These are phyloP conservation scores for Fusarium sp. DNA, from an alignment of 2,329 filamentous ascomycete species.

Conservation along the genomic window DNA sequence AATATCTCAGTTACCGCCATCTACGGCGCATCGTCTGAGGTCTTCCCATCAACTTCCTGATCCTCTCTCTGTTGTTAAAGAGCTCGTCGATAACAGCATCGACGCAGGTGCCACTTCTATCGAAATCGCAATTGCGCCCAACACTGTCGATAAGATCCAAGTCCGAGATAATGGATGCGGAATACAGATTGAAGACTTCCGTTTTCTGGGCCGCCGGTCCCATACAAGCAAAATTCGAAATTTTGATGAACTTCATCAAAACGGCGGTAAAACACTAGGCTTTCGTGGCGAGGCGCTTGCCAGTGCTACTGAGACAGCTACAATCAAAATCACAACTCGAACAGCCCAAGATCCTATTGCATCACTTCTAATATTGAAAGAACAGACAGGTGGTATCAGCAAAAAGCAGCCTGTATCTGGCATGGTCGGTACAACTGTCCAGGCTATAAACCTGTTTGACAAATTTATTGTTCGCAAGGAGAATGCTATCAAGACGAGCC, in stretches of 20 bases:
- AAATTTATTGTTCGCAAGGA: constrained; percentile 73
- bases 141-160: constrained; percentile 76
- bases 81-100: constrained; percentile 81
- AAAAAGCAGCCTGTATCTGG: constrained; percentile 58
- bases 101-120: constrained; percentile 77
- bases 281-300: constrained; percentile 82
- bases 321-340: constrained; percentile 72
- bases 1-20: constrained; percentile 62
- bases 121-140: constrained; percentile 71
- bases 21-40: constrained; percentile 67
- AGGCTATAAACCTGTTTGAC: constrained; percentile 69
- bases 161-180: constrained; percentile 81
- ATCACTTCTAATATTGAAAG: constrained; percentile 58
- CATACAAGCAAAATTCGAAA: constrained; percentile 79
- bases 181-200: constrained; percentile 72
- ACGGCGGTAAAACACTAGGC: constrained; percentile 73
- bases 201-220: constrained; percentile 71
- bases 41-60: constrained; percentile 71
- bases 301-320: constrained; percentile 70
- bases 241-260: constrained; percentile 70
- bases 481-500: constrained; percentile 66
- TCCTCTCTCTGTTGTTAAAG: constrained; percentile 75
- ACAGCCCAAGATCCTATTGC: constrained; percentile 71
- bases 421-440: constrained; percentile 77
- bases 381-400: constrained; percentile 49